phyloP scores from a whole-genome alignment of 2,329 filamentous ascomycete genomes.

The Ampelomyces quisqualis region DNA sequence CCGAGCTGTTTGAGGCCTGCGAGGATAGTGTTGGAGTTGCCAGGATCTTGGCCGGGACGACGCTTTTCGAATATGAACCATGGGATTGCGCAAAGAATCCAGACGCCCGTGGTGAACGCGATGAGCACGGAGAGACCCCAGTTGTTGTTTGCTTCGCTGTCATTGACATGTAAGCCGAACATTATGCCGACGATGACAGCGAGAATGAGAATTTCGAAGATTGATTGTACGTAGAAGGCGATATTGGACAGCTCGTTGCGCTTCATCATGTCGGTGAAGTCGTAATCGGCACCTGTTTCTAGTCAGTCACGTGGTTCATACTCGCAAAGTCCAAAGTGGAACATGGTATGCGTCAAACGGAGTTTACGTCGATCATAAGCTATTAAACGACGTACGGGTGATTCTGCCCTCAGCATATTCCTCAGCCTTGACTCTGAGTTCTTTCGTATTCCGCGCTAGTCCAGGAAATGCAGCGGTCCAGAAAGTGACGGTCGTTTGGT shows the following conservation, averaged over 20 bases:
- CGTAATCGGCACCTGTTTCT: slow-evolving; percentile 63
- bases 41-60: slow-evolving; percentile 59
- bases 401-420: slow-evolving; percentile 52
- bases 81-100: slow-evolving; percentile 63
- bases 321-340: no score
- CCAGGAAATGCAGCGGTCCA: slow-evolving; percentile 66
- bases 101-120: slow-evolving; percentile 64
- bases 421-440: slow-evolving; percentile 56
- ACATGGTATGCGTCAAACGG: no score
- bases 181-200: slow-evolving; percentile 43
- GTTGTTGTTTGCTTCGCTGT: slow-evolving; percentile 61
- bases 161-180: slow-evolving; percentile 62
- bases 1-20: slow-evolving; percentile 60
- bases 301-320: no score
- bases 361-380: no score
- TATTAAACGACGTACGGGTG: no score
- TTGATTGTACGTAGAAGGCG: slow-evolving; percentile 64
- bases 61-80: slow-evolving; percentile 68
- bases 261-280: slow-evolving; percentile 53
- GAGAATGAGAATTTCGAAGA: slow-evolving; percentile 57
- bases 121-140: slow-evolving; percentile 66
- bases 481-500: slow-evolving; percentile 67
- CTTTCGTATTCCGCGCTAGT: slow-evolving; percentile 56
- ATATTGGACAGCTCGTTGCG: slow-evolving; percentile 64
- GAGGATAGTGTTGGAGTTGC: slow-evolving; percentile 56